Percentiles rank a stretch among this genome's conserved stretches.
Conservation (phyloP, 2,329 filamentous ascomycete genomes). For the Hypoxylon rubiginosum region DNA sequence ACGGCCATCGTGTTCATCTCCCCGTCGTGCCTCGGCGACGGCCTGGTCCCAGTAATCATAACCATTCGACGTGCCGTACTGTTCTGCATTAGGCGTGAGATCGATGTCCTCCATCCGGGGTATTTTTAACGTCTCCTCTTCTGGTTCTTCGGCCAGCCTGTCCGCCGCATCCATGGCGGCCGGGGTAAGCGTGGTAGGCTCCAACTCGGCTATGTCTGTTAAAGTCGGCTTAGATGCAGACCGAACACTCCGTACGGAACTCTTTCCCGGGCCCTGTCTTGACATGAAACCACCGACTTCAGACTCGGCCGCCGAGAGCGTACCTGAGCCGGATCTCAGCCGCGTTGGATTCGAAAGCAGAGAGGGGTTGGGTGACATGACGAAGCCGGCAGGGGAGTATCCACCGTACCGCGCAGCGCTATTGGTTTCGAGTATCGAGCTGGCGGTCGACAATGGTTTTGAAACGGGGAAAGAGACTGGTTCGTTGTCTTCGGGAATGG, state of each 20-base stretch:
- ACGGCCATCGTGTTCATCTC: conserved; percentile 40
- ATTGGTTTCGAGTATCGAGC: conserved; percentile 79
- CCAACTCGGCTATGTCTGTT: conserved; percentile 70
- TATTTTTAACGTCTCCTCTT: conserved; percentile 53
- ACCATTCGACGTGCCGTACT: conserved; percentile 42
- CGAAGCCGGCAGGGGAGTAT: conserved; percentile 76
- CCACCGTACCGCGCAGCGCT: conserved; percentile 75
- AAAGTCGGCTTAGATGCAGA: conserved; percentile 64
- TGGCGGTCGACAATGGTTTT: conserved; percentile 63
- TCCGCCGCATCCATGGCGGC: conserved; percentile 69
- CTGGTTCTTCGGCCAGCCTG: conserved; percentile 53
- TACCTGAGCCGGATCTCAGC: conserved; percentile 67
- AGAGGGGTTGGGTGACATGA: conserved; percentile 76
- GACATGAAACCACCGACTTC: conserved; percentile 58
- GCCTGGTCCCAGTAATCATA: conserved; percentile 51
- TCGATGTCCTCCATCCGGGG: conserved; percentile 47
- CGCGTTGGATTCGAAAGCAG: conserved; percentile 64
- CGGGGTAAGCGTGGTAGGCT: conserved; percentile 64
- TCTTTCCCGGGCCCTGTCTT: conserved; percentile 68
- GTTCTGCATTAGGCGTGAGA: conserved; percentile 48
- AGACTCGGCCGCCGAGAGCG: conserved; percentile 58
- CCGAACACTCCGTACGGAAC: conserved; percentile 64
- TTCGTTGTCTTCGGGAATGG: conserved; percentile 51
- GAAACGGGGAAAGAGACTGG: conserved; percentile 54
- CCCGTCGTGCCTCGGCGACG: conserved; percentile 38